These are phyloP conservation scores for Nemania sp. DNA, from an alignment of 2,329 filamentous ascomycete species.

Conservation along the genomic window DNA sequence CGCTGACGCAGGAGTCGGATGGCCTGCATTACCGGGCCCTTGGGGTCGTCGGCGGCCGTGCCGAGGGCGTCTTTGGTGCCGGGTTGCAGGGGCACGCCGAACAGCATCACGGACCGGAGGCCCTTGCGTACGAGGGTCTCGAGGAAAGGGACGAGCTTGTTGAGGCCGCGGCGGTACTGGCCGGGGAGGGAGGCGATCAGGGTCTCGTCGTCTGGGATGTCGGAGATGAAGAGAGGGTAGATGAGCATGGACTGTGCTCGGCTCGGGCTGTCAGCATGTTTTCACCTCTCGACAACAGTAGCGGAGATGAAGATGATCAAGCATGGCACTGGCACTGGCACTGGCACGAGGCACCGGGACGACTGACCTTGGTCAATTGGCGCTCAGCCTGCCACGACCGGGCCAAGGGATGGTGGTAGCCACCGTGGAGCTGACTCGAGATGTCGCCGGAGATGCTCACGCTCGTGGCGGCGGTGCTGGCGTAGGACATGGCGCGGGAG, in stretches of 20 bases:
- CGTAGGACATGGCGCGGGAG: constrained; percentile 67
- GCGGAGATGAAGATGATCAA: not conserved
- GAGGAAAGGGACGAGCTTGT: constrained; percentile 82
- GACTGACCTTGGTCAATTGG: constrained; percentile 78
- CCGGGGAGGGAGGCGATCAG: constrained; percentile 89
- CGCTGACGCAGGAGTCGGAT: constrained; percentile 82
- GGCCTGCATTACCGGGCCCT: constrained; percentile 85
- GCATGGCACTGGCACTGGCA: not conserved
- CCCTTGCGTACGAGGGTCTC: constrained; percentile 87
- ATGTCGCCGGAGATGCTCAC: constrained; percentile 76
- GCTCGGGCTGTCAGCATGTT: constrained; percentile 16
- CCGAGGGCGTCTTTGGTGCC: constrained; percentile 88
- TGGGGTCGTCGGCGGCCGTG: constrained; percentile 88
- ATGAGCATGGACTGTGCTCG: constrained; percentile 87
- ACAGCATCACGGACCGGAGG: constrained; percentile 89
- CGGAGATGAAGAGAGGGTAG: constrained; percentile 95
- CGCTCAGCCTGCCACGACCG: constrained; percentile 83
- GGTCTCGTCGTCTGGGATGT: constrained; percentile 89
- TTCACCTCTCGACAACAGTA: too few species aligned
- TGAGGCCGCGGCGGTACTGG: constrained; percentile 85
- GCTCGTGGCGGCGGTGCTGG: constrained; percentile 69
- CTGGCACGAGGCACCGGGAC: too few species aligned
- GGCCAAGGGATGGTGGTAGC: constrained; percentile 79
- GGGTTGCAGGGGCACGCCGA: constrained; percentile 85
- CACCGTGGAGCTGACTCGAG: constrained; percentile 80